These are phyloP conservation scores for Castanea sativa DNA, from an alignment of 306 rosid species.

Conservation along the genomic window DNA sequence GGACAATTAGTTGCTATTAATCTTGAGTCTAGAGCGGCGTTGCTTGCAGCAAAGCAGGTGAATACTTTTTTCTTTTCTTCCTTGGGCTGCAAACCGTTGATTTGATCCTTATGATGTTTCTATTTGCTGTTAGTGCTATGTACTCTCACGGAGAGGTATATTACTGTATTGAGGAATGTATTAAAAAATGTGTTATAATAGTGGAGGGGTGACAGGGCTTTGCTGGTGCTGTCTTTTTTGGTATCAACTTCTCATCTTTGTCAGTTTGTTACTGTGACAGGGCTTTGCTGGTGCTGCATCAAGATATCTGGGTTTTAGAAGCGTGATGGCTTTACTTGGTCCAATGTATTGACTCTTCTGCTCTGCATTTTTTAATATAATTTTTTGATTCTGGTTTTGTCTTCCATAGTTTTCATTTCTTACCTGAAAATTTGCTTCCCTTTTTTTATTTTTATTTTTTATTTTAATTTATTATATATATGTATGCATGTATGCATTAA, in stretches of 20 bases:
- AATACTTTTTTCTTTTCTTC: not conserved
- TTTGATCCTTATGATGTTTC: not conserved
- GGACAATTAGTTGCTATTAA: constrained; percentile 78
- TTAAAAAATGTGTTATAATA: not conserved
- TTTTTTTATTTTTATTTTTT: not conserved
- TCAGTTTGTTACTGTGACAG: constrained; percentile 33
- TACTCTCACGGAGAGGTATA: not conserved
- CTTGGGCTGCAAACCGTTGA: not conserved
- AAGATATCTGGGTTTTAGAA: constrained; percentile 87
- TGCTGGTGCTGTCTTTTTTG: not conserved
- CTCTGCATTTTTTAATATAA: constrained; percentile 20
- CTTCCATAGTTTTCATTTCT: not conserved
- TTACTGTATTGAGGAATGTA: not conserved
- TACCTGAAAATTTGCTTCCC: not conserved
- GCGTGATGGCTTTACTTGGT: constrained; percentile 82
- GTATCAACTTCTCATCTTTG: constrained; percentile 17
- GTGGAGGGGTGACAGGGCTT: not conserved
- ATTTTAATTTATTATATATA: not conserved
- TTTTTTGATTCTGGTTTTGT: not conserved
- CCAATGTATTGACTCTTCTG: constrained; percentile 65
- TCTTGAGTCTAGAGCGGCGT: constrained; percentile 81
- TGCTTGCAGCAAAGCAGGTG: constrained; percentile 93
- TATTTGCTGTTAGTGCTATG: not conserved
- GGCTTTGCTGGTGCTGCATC: constrained; percentile 90
- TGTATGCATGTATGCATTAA: not conserved